These are phyloP conservation scores for Fusarium cyanostomum DNA, from an alignment of 2,329 filamentous ascomycete genomes.

Conservation along the genomic window DNA sequence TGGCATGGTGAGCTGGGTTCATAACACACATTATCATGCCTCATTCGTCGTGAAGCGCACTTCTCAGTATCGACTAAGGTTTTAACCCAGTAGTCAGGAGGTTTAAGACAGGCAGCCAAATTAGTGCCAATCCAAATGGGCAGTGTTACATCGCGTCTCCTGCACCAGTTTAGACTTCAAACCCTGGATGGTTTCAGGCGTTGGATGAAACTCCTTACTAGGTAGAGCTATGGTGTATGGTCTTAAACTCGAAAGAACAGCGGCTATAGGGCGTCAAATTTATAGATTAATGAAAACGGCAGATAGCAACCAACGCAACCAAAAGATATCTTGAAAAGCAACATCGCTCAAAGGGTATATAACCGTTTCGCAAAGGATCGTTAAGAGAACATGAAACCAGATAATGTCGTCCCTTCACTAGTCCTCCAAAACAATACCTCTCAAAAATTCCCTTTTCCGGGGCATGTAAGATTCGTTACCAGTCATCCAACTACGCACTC, in stretches of 20 bases:
- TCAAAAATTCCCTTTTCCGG: background rate
- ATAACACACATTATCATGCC: no score
- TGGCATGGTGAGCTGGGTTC: background rate
- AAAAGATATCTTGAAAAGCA: background rate
- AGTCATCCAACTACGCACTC: conserved; percentile 11
- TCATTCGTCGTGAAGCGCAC: background rate
- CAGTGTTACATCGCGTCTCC: background rate
- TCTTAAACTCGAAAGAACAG: background rate
- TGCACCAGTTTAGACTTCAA: background rate
- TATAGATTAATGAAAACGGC: background rate
- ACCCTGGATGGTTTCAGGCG: background rate
- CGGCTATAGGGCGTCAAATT: background rate
- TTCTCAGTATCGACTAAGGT: no score
- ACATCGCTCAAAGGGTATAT: conserved; percentile 21
- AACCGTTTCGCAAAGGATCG: conserved; percentile 7
- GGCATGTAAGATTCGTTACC: no score
- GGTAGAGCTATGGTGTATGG: no score
- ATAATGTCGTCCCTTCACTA: background rate
- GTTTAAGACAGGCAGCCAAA: no score
- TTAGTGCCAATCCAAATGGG: no score
- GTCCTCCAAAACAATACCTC: background rate
- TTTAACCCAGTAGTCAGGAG: no score
- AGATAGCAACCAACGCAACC: background rate
- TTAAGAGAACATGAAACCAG: conserved; percentile 9
- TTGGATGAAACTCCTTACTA: no score